Evolutionary conservation across 2,329 filamentous ascomycete genomes (phyloP).

Genomic region (Aspergillus clavatus): DNA sequence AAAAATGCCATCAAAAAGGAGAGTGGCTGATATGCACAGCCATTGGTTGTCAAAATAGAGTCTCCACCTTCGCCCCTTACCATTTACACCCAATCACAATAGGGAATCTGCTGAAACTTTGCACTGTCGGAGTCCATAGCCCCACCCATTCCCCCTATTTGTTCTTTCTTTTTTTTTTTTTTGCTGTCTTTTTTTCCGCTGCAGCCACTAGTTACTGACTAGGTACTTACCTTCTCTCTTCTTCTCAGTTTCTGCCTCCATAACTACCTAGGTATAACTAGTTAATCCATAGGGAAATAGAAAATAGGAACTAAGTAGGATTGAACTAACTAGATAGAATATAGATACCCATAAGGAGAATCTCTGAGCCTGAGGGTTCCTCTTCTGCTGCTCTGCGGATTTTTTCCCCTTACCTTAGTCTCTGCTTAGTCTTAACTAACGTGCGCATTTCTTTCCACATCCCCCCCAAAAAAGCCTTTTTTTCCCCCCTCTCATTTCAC

Average conservation of each 20-base stretch:
- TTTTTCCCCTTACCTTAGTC: not conserved
- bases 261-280: no score
- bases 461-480: not conserved
- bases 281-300: no score
- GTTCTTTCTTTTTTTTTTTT: no score
- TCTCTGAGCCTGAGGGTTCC: no score
- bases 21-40: not conserved
- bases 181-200: not conserved
- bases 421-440: not conserved
- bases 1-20: not conserved
- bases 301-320: no score
- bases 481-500: not conserved
- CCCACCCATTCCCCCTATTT: not conserved
- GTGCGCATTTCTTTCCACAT: not conserved
- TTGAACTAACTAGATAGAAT: no score
- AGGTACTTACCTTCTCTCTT: no score
- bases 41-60: not conserved
- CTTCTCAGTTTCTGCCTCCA: no score
- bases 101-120: not conserved
- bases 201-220: no score
- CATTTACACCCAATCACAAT: not conserved
- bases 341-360: no score
- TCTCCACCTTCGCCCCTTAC: not conserved
- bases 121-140: not conserved
- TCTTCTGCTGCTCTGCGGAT: no score